These are phyloP conservation scores for Sergeia podlipaevii DNA, from an alignment of 208 protist species.

Conservation along the genomic window DNA sequence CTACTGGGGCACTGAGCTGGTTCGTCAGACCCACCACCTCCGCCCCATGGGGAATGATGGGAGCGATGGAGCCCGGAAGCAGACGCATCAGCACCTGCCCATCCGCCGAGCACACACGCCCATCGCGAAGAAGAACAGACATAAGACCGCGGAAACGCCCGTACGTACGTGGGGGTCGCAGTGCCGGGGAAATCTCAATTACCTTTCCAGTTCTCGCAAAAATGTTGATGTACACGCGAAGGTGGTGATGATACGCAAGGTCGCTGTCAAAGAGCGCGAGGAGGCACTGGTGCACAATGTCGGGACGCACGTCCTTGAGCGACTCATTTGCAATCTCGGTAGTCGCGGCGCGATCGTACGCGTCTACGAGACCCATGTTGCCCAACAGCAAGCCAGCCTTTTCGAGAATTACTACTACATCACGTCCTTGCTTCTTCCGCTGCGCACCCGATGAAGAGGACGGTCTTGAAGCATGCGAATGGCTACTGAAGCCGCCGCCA, in stretches of 20 bases:
- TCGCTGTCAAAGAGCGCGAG: slow-evolving; percentile 90
- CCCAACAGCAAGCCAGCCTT: slow-evolving; percentile 79
- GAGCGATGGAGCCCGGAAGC: slow-evolving; percentile 77
- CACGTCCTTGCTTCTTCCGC: slow-evolving; percentile 23
- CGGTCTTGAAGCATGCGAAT: not conserved
- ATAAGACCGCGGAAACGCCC: slow-evolving; percentile 85
- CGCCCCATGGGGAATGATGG: slow-evolving; percentile 78
- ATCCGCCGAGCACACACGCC: slow-evolving; percentile 54
- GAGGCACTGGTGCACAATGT: slow-evolving; percentile 91
- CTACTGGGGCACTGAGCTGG: slow-evolving; percentile 42
- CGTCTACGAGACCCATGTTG: slow-evolving; percentile 71
- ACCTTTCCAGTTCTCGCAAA: slow-evolving; percentile 63
- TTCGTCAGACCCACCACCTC: slow-evolving; percentile 75
- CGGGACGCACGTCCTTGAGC: slow-evolving; percentile 71
- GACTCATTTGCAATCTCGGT: slow-evolving; percentile 77
- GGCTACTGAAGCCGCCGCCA: not conserved
- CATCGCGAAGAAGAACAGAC: slow-evolving; percentile 70
- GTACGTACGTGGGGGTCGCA: slow-evolving; percentile 87
- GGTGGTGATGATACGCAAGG: slow-evolving; percentile 57
- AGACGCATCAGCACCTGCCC: slow-evolving; percentile 73
- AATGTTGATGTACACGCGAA: slow-evolving; percentile 85
- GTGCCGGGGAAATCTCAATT: slow-evolving; percentile 82
- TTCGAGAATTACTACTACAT: slow-evolving; percentile 86
- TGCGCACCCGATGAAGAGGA: not conserved
- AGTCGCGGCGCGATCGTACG: slow-evolving; percentile 75